Conservation (phyloP, 441 rosid genomes). For the Gossypium lobatum region DNA sequence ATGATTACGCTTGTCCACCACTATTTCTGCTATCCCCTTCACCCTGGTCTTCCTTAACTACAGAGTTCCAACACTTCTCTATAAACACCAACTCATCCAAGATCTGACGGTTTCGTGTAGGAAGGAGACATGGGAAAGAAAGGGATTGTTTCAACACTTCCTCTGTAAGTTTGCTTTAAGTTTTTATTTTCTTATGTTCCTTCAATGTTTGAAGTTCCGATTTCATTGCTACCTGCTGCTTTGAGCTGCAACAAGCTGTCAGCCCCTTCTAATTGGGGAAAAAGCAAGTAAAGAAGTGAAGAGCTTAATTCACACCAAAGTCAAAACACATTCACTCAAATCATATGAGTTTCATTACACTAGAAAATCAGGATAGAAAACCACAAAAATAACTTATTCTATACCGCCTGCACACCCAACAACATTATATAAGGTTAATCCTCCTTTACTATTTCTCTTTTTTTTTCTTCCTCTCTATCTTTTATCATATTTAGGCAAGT, state of each 20-base stretch:
- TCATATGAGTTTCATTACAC: slow-evolving; percentile 45
- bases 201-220: neutral
- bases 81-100: neutral
- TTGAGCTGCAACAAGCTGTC: slow-evolving; percentile 11
- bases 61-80: neutral
- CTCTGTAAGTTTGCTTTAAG: slow-evolving; percentile 22
- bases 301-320: slow-evolving; percentile 58
- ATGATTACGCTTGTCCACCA: slow-evolving; percentile 39
- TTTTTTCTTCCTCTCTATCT: slow-evolving; percentile 29
- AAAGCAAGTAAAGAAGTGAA: neutral
- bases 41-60: slow-evolving; percentile 7
- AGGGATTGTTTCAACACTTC: neutral
- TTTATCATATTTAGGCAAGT: slow-evolving; percentile 53
- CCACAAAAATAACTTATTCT: slow-evolving; percentile 35
- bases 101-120: neutral
- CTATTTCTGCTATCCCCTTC: slow-evolving; percentile 11
- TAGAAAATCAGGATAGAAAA: slow-evolving; percentile 31
- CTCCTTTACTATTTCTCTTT: slow-evolving; percentile 27
- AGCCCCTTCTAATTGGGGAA: neutral
- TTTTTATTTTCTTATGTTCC: neutral
- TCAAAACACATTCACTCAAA: slow-evolving; percentile 53
- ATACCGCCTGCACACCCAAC: slow-evolving; percentile 53
- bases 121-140: neutral
- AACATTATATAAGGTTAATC: slow-evolving; percentile 41
- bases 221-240: neutral